These are phyloP conservation scores for Chaetomiaceae sp. DNA, from an alignment of 2,329 filamentous ascomycete genomes.

Conservation along the genomic window DNA sequence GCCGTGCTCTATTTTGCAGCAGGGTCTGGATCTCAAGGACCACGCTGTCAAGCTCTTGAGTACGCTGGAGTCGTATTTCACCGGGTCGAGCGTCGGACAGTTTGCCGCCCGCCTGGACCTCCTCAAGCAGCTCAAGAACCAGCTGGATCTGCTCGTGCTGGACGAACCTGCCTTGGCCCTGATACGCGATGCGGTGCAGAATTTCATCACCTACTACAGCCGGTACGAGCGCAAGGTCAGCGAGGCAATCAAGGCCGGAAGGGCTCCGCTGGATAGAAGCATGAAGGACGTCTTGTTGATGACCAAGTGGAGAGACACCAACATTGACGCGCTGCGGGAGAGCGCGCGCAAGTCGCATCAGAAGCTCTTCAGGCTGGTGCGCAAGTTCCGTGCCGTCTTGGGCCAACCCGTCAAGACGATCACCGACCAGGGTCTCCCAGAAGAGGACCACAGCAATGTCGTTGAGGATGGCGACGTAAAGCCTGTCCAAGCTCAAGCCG, in stretches of 20 bases:
- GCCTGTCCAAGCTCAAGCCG: conserved; percentile 28
- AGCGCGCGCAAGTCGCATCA: conserved; percentile 86
- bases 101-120: conserved; percentile 68
- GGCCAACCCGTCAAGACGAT: conserved; percentile 68
- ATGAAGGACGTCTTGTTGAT: conserved; percentile 91
- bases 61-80: conserved; percentile 75
- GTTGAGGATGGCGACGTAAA: conserved; percentile 9
- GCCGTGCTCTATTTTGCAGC: conserved; percentile 60
- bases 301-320: conserved; percentile 97
- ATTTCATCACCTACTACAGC: conserved; percentile 71
- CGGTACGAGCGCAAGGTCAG: conserved; percentile 64
- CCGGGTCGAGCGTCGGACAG: conserved; percentile 74
- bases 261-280: conserved; percentile 75
- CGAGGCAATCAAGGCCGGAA: conserved; percentile 62
- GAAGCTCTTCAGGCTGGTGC: conserved; percentile 85
- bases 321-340: conserved; percentile 81
- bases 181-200: conserved; percentile 62
- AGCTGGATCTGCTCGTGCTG: conserved; percentile 57
- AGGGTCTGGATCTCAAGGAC: conserved; percentile 51
- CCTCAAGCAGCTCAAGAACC: conserved; percentile 58
- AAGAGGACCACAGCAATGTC: conserved; percentile 34
- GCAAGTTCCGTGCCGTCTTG: conserved; percentile 80
- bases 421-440: conserved; percentile 54
- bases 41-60: conserved; percentile 68
- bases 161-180: conserved; percentile 55